Evolutionary conservation across 208 protist species (phyloP), one percentile per base, ranked within the genome.

Genomic region (Acanthamoeba triangularis): DNA sequence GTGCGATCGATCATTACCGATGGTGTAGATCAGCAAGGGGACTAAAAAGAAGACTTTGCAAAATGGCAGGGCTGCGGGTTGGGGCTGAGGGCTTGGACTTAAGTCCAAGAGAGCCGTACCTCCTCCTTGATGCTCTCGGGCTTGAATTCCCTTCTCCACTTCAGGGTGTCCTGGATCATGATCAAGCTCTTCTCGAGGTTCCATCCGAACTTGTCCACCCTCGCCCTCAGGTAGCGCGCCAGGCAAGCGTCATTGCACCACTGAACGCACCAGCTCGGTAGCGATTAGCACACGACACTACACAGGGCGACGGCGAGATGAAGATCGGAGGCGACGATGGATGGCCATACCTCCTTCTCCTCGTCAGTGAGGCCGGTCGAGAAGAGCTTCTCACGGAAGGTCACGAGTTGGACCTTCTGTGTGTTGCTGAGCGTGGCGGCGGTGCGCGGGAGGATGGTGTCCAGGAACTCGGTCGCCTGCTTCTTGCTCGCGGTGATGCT

Each of bases 111-210:
- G 74, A 18, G 23, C 18, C 23, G 30, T 44, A 82, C 74, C 74
- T 82, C 74, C 33, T 82, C 74, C 74, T 82, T 82, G 74, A 82
- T 82, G 20, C 3, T 28, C n/a, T 82, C 44, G 8, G 35, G 37
- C 74, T 82, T 82, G 74, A 82, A 82, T 18, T 82, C 74, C 25
- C 74, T 44, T 18, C 74, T 82, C 74, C 74, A 82, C 44, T 82
- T 82, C 13, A 82, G 74, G 25, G 74, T 54, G 35, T 82, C 74
- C 74, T 82, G 74, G 44, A 82, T 82, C 74, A 82, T 82, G 74
- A 25, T 1, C 74, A 82, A 54, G 74, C 74, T 82, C 74, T 82
- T 82, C 25, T 82, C 74, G 74, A 82, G 35, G 74, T 82, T 82
- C 74, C 74, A 82, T 11, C 74, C 74, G 74, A 41, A 82, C 44